These are phyloP conservation scores for Brassica hybrid DNA, from an alignment of 441 rosid species.

Conservation along the genomic window DNA sequence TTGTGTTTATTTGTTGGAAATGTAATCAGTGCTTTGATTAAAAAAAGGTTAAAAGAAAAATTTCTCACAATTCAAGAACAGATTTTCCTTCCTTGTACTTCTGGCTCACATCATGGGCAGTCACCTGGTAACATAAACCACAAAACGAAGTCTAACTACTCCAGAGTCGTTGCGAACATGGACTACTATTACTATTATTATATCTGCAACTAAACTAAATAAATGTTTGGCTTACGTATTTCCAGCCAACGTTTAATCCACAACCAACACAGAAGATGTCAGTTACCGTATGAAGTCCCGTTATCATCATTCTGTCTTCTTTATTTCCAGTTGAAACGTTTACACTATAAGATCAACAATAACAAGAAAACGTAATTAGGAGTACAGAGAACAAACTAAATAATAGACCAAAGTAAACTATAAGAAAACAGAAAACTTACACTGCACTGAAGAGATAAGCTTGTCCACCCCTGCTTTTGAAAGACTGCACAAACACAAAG, in stretches of 20 bases:
- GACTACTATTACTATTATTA: background rate
- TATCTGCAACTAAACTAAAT: background rate
- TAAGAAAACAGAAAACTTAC: background rate
- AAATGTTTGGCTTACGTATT: background rate
- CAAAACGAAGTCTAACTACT: background rate
- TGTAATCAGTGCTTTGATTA: background rate
- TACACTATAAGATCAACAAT: background rate
- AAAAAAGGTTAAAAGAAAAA: background rate
- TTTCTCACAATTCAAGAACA: background rate
- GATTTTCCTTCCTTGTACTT: conserved; percentile 10
- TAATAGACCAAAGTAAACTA: background rate
- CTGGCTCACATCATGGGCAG: conserved; percentile 12
- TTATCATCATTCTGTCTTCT: conserved; percentile 13
- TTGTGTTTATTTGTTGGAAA: background rate
- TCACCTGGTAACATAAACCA: background rate
- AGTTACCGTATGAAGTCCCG: background rate
- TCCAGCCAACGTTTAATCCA: conserved; percentile 14
- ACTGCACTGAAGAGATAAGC: conserved; percentile 7
- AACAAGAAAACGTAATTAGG: background rate
- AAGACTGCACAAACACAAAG: conserved; percentile 2
- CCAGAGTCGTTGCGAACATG: background rate
- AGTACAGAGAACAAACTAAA: background rate
- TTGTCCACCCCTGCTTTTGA: background rate
- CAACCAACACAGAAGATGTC: conserved; percentile 4
- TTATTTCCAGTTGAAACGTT: conserved; percentile 1